phyloP scores from a whole-genome alignment of 805 yeast genomes.

The Priceomyces medius region DNA sequence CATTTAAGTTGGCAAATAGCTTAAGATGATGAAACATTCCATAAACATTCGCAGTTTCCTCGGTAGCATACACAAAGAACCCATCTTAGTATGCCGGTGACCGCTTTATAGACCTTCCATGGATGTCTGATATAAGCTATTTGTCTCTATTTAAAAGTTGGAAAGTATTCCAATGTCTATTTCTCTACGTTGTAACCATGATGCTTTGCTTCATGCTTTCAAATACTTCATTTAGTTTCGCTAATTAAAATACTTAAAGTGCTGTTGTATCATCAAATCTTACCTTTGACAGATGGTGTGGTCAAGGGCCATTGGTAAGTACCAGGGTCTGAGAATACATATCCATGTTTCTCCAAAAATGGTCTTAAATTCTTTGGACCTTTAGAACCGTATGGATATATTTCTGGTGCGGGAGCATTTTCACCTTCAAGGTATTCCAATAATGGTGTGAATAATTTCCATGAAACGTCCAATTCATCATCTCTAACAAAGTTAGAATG shows the following conservation, averaged over 20 bases:
- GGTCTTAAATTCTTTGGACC: constrained; percentile 70
- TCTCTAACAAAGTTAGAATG: constrained; percentile 98
- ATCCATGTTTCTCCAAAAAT: constrained; percentile 70
- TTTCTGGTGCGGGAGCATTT: constrained; percentile 62
- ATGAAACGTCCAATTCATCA: constrained; percentile 91
- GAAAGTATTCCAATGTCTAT: no score
- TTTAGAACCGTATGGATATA: constrained; percentile 86
- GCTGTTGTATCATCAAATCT: constrained; percentile 18
- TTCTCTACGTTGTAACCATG: no score
- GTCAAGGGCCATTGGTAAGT: constrained; percentile 92
- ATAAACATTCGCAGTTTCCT: constrained; percentile 93
- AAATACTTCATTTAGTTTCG: no score
- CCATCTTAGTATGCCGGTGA: constrained; percentile 82
- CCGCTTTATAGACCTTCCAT: constrained; percentile 86
- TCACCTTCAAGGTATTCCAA: constrained; percentile 74
- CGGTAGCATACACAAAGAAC: constrained; percentile 87
- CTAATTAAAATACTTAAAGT: no score
- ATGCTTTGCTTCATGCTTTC: no score
- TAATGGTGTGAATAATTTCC: constrained; percentile 92
- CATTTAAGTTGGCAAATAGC: constrained; percentile 11
- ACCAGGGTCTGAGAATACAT: constrained; percentile 59
- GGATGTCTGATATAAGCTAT: constrained; percentile 73
- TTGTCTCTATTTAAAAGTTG: no score
- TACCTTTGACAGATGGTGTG: constrained; percentile 40
- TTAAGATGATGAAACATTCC: constrained; percentile 71